Base-by-base conservation (phyloP, 768 basidiomycete genomes). In the Mycena indigotica region DNA sequence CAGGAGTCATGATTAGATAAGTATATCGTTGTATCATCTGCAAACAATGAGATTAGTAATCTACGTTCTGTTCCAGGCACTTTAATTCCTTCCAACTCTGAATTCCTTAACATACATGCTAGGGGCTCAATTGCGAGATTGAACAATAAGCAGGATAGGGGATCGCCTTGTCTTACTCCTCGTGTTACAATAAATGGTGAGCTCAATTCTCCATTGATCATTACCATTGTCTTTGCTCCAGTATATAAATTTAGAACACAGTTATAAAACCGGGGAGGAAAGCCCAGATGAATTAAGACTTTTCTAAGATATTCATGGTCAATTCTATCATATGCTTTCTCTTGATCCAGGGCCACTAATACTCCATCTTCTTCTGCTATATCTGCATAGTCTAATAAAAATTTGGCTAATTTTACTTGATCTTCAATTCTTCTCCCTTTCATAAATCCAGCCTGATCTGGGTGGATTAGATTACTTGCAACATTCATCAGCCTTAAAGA, bases 281-380 rank as follows among this genome's bases (percentile, higher is more conserved):
- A 24, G 6, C 25, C 25, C 46, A 48, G 25, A 21, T 26, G 46
- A 26, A 55, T 13, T 21, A 60, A 25, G 1, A 38, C 38, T 48
- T 15, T 48, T 30, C 45, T 39, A 13, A 60, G 32, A 25, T 60
- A 60, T 19, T 60, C 53, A 50, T 60, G 58, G 24, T 23, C 28
- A 4, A 60, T 51, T 23, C 55, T 41, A 30, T 54, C 57, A 39
- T 58, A 58, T 5, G 57, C 35, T 35, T 32, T 28, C 49, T 48
- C 46, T 26, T 48, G 46, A 26, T 48, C 46, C 15, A 48, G 23
- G 5, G 46, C 21, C 13, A 48, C 53, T 2, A 60, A 23, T 2
- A 60, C 24, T 1, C 58, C 58, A 40, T 60, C 55, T 23, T 50
- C 15, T n/a, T 60, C 51, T n/a, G 46, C 53, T 0, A 16, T 35